Evolutionary conservation across 768 basidiomycete genomes (phyloP).

Genomic region (Cyclocybe cylindracea): DNA sequence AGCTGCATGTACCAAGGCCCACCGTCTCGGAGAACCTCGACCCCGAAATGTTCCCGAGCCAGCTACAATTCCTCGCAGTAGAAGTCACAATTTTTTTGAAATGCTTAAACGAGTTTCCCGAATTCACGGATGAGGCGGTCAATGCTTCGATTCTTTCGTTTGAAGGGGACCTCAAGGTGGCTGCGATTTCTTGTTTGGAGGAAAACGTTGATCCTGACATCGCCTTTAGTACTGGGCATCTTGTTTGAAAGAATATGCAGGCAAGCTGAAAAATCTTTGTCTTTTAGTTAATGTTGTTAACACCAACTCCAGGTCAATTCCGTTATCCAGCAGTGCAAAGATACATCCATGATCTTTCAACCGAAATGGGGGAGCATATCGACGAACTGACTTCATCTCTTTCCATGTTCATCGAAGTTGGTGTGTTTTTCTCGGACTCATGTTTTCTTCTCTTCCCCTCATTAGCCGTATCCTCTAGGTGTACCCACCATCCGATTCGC

Average conservation of each 20-base stretch:
- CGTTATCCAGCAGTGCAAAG: conserved; percentile 70
- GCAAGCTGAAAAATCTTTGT: conserved; percentile 29
- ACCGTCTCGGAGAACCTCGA: conserved; percentile 58
- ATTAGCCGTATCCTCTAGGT: conserved; percentile 35
- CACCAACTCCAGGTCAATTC: conserved; percentile 56
- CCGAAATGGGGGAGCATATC: conserved; percentile 76
- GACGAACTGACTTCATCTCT: conserved; percentile 68
- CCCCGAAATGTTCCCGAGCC: conserved; percentile 64
- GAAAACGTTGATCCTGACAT: conserved; percentile 2
- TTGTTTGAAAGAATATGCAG: conserved; percentile 64
- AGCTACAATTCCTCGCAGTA: conserved; percentile 61
- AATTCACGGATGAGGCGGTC: conserved; percentile 72
- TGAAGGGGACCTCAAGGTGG: conserved; percentile 68
- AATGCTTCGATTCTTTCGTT: conserved; percentile 69
- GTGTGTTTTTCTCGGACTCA: conserved; percentile 33
- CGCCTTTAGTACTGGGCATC: conserved; percentile 70
- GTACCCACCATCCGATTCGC: conserved; percentile 78
- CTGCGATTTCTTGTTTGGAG: conserved; percentile 9
- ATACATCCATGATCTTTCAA: conserved; percentile 72
- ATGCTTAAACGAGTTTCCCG: conserved; percentile 77
- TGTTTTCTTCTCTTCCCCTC: too few species aligned
- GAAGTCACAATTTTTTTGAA: conserved; percentile 69
- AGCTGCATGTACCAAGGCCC: conserved; percentile 53
- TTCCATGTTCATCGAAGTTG: conserved; percentile 77
- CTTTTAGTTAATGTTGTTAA: neutral